Conservation (phyloP, 2,329 filamentous ascomycete species). For the Colletotrichum noveboracense region DNA sequence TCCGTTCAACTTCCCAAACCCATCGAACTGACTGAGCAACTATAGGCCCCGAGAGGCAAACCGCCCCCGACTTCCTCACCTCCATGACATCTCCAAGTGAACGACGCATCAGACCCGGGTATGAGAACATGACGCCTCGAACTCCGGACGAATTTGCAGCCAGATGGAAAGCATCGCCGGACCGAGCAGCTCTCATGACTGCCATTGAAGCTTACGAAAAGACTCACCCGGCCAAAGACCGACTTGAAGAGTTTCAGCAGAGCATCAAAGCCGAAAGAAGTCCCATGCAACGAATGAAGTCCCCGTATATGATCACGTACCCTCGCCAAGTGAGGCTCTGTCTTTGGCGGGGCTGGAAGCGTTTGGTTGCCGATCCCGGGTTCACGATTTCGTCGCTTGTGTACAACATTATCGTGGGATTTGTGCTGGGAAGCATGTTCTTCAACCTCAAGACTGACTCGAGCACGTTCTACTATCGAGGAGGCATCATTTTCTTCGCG, state of each 20-base stretch:
- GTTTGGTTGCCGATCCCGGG: conserved; percentile 67
- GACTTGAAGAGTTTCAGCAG: conserved; percentile 14
- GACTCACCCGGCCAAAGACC: not conserved
- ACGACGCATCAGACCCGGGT: conserved; percentile 63
- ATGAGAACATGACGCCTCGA: conserved; percentile 56
- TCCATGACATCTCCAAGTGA: conserved; percentile 71
- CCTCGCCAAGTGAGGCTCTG: conserved; percentile 64
- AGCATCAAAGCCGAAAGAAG: conserved; percentile 40
- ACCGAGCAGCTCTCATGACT: not conserved
- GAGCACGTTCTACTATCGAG: conserved; percentile 57
- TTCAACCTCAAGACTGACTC: conserved; percentile 62
- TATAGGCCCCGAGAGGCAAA: conserved; percentile 47
- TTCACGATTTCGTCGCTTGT: conserved; percentile 71
- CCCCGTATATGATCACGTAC: conserved; percentile 69
- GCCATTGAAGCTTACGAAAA: conserved; percentile 1
- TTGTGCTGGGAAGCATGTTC: conserved; percentile 72
- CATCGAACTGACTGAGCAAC: not conserved
- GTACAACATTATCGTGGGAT: conserved; percentile 25
- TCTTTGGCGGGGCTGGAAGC: conserved; percentile 69
- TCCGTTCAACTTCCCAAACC: accelerated
- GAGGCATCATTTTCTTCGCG: conserved; percentile 31
- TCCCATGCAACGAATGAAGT: conserved; percentile 61
- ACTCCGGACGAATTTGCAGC: conserved; percentile 59
- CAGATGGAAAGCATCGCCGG: conserved; percentile 12
- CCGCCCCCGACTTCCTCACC: conserved; percentile 75